A percentile compares a stretch with the other conserved stretches of the same genome.
Evolutionary conservation across 257 asterid species (phyloP).

Genomic region (Gentiana dahurica): DNA sequence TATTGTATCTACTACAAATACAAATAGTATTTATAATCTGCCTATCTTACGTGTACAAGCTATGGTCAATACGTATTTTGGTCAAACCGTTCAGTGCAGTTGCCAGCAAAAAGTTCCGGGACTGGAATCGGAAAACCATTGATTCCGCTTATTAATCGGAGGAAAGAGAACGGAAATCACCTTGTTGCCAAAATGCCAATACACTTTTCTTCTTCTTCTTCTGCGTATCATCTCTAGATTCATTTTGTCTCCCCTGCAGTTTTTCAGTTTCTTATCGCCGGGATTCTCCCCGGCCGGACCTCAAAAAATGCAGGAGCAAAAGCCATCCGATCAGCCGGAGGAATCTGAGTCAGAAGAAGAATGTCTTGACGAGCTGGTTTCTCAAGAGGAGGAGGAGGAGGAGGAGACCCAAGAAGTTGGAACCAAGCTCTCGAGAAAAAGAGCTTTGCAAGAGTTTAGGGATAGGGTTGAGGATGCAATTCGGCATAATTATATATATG

Average conservation of each 20-base stretch:
- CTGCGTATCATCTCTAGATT: not conserved
- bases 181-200: not conserved
- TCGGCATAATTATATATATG: slow-evolving; percentile 28
- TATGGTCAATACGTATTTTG: no score
- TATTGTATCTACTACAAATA: no score
- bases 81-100: not conserved
- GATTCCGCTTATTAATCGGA: slow-evolving; percentile 4
- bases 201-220: slow-evolving; percentile 2
- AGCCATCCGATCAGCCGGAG: slow-evolving; percentile 1
- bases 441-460: slow-evolving; percentile 44
- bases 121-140: not conserved
- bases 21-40: no score
- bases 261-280: slow-evolving; percentile 15
- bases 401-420: slow-evolving; percentile 13
- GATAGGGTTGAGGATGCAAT: slow-evolving; percentile 57
- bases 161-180: not conserved
- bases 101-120: slow-evolving; percentile 1
- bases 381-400: slow-evolving; percentile 1
- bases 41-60: no score
- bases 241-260: slow-evolving; percentile 17
- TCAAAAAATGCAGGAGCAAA: slow-evolving; percentile 25
- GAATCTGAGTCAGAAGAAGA: slow-evolving; percentile 4
- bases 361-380: slow-evolving; percentile 7
- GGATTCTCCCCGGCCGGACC: slow-evolving; percentile 14
- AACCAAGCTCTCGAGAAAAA: slow-evolving; percentile 15